phyloP scores from a whole-genome alignment of 805 yeast genomes.

The Yueomyces sinensis region DNA sequence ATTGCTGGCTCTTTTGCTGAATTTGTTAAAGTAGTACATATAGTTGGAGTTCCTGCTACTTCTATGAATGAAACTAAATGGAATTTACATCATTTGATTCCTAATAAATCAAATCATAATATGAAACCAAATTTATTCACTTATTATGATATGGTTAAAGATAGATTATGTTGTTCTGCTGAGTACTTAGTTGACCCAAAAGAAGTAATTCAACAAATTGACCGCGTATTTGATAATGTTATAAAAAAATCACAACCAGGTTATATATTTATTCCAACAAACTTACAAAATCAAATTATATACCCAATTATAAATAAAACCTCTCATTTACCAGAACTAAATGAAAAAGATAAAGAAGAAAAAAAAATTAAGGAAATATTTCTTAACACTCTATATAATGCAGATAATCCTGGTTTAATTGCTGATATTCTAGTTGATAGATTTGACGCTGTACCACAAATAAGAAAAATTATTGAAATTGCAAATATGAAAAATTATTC shows the following conservation, averaged over 20 bases:
- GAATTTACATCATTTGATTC: constrained; percentile 52
- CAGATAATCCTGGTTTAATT: constrained; percentile 50
- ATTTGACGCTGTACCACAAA: constrained; percentile 31
- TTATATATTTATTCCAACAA: constrained; percentile 64
- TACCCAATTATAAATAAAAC: neutral
- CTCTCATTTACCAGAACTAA: neutral
- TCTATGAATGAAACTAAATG: constrained; percentile 3
- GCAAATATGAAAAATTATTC: constrained; percentile 41
- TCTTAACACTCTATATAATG: constrained; percentile 34
- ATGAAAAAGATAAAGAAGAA: neutral
- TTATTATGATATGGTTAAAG: constrained; percentile 49
- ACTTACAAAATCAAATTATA: constrained; percentile 30
- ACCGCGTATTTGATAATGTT: constrained; percentile 45
- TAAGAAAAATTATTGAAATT: constrained; percentile 34
- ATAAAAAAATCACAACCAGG: constrained; percentile 62
- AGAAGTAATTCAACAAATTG: constrained; percentile 44
- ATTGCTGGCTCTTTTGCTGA: constrained; percentile 76
- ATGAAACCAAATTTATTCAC: constrained; percentile 46
- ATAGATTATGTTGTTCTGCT: constrained; percentile 41
- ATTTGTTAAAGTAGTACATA: constrained; percentile 63
- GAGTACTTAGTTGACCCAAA: constrained; percentile 34
- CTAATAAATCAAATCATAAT: constrained; percentile 24
- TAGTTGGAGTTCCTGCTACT: constrained; percentile 44
- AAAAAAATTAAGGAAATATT: constrained; percentile 26
- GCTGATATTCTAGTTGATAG: constrained; percentile 64